Evolutionary conservation across 805 yeast genomes (phyloP), one percentile per base, ranked within the genome.

Genomic region (Saccharomycopsis malanga): DNA sequence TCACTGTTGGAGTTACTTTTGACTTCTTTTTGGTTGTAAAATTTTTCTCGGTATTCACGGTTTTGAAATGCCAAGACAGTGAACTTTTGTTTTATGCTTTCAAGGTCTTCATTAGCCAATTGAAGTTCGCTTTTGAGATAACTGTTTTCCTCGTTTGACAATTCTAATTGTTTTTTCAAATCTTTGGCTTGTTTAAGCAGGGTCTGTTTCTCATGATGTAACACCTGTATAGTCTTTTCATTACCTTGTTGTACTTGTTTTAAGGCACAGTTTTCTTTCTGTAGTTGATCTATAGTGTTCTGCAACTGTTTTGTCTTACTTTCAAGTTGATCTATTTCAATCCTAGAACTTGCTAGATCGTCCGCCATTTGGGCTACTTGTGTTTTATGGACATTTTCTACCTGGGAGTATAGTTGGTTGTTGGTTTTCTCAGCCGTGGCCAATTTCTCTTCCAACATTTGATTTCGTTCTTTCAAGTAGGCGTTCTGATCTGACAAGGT

Each of bases 51-150:
- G 24, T 42, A 42, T 23, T 49, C 53, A 2, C 41, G 39, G 23
- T 45, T 32, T 24, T 49, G 53, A 27, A 38, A 49, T 17, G 50
- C 45, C 24, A 49, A 21, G 27, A 49, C 53, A 6, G 53, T 49
- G 43, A 45, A 49, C 23, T 46, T 45, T 5, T 45, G 53, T 22
- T 49, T 49, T 23, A 49, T 46, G 10, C 40, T 20, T 34, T 49
- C 53, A 18, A 49, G 42, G 29, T 49, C 53, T 6, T 41, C 45
- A 10, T 39, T 41, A 10, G 37, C 42, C 7, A 32, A n/a, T 7
- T 24, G 18, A 18, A 49, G 36, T 23, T 49, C 50, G 14, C 29
- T 37, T 14, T 41, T 22, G 14, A 49, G 34, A 9, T 29, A 20
- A 3, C 6, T 14, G 21, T 15, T 23, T 29, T 49, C 46, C 12